Conservation (phyloP, 1,284 basidiomycete species). For the Ganoderma lucidum region DNA sequence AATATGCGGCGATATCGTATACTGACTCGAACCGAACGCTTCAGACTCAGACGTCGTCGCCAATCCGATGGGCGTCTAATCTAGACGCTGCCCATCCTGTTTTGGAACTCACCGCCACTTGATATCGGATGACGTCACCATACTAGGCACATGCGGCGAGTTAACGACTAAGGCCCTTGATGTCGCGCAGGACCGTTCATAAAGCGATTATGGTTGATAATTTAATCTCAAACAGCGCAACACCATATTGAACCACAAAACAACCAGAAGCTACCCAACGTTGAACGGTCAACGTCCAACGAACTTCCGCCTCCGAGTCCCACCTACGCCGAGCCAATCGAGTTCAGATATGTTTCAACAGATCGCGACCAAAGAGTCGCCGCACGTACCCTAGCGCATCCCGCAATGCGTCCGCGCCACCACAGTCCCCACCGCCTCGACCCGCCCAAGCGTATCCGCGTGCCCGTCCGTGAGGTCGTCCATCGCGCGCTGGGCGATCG, state of each 20-base stretch:
- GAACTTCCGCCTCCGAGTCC: no score
- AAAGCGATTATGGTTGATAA: no score
- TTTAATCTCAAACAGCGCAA: no score
- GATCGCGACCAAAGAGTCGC: neutral
- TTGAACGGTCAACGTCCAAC: neutral
- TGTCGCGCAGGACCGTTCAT: no score
- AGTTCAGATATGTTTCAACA: neutral
- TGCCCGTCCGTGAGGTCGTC: conserved; percentile 36
- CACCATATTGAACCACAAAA: no score
- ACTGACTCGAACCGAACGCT: no score
- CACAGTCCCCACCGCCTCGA: conserved; percentile 22
- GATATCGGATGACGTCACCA: neutral
- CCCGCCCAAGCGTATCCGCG: conserved; percentile 28
- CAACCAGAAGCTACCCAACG: no score
- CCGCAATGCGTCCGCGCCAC: neutral
- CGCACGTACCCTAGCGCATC: neutral
- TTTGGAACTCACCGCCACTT: conserved; percentile 1
- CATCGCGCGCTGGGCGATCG: conserved; percentile 43
- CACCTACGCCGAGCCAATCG: neutral
- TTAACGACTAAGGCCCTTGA: no score
- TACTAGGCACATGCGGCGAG: neutral
- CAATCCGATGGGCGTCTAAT: neutral
- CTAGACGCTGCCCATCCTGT: neutral
- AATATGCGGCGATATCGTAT: no score
- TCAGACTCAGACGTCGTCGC: no score